Evolutionary conservation across 108 stramenopile species (phyloP).

Genomic region (Nitzschia sp.): DNA sequence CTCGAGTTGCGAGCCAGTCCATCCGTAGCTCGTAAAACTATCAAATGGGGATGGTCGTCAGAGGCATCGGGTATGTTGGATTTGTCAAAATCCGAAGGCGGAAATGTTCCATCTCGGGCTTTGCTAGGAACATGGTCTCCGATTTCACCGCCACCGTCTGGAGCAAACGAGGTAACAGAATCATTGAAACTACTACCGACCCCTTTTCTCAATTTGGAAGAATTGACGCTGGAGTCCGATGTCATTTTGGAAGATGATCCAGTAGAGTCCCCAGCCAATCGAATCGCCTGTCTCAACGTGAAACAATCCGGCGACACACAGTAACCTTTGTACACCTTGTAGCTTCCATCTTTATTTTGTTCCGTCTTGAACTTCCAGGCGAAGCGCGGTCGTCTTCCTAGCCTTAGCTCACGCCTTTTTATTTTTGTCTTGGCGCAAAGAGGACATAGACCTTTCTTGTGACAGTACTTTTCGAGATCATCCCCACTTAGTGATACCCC

Average conservation of each 20-base stretch:
- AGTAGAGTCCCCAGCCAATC: neutral
- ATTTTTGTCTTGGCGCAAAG: slow-evolving; percentile 27
- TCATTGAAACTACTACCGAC: too few relatives aligned
- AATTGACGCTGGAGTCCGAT: too few relatives aligned
- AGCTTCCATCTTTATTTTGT: slow-evolving; percentile 5
- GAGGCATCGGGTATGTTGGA: neutral
- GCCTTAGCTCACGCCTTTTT: neutral
- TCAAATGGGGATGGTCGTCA: slow-evolving; percentile 7
- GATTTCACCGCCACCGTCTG: too few relatives aligned
- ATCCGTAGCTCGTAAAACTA: neutral
- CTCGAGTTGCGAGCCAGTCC: neutral
- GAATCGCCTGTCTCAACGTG: slow-evolving; percentile 25
- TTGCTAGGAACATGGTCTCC: neutral
- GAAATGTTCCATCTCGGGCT: slow-evolving; percentile 5
- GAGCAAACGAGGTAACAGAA: too few relatives aligned
- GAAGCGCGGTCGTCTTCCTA: slow-evolving; percentile 3
- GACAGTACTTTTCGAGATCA: slow-evolving; percentile 35
- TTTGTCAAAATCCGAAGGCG: slow-evolving; percentile 6
- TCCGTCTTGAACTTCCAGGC: slow-evolving; percentile 24
- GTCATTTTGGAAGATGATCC: too few relatives aligned
- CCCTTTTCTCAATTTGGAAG: too few relatives aligned
- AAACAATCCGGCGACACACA: slow-evolving; percentile 23
- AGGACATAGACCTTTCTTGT: slow-evolving; percentile 31
- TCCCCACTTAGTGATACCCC: slow-evolving; percentile 16
- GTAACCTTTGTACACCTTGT: slow-evolving; percentile 25